Evolutionary conservation across 2,329 filamentous ascomycete species (phyloP), one percentile per base, ranked within the genome.

Genomic region (Trichoderma koningii): DNA sequence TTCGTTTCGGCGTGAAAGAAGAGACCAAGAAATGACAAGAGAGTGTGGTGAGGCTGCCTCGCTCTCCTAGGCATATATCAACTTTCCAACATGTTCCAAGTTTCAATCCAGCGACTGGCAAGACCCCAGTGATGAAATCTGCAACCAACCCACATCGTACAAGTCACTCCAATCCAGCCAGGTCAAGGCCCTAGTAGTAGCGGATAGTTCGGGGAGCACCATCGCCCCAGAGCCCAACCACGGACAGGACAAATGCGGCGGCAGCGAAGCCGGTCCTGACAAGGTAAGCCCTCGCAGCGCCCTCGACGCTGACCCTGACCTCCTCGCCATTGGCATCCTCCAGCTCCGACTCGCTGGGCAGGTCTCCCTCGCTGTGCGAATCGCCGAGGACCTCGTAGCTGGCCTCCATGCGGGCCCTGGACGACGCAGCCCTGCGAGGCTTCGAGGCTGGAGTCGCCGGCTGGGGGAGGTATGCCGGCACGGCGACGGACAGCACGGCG

Each of bases 381-480:
- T 87, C 82, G 50, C 83, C 81, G 26, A 90, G 79, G 10, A 90
- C 85, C 77, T 92, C 89, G 77, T 90, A 91, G 81, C 86, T 91
- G 52, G 86, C 84, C 75, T 92, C 89, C 81, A 91, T 85, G 67
- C 81, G 81, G 66, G 77, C 72, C 67, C 79, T 72, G 67, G 64
- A 73, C 55, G 66, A 70, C 70, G 38, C 72, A 72, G 69, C 67
- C 73, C 74, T 74, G 67, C 61, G 62, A 51, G 55, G 71, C 76
- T 53, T 66, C 17, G 50, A 57, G n/a, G 38, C n/a, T 23, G 63
- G 66, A 65, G 68, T 47, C 17, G 72, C 66, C 10, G 72, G 71
- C 44, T 71, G 71, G 15, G 83, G 81, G 17, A 83, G 77, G 47
- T 86, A 71, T 26, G 77, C 74, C 64, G 83, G 82, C 48, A 80